Percentiles rank a stretch among this genome's conserved stretches.
phyloP scores from a whole-genome alignment of 2,329 filamentous ascomycete species.

The Myriosclerotinia scirpicola region DNA sequence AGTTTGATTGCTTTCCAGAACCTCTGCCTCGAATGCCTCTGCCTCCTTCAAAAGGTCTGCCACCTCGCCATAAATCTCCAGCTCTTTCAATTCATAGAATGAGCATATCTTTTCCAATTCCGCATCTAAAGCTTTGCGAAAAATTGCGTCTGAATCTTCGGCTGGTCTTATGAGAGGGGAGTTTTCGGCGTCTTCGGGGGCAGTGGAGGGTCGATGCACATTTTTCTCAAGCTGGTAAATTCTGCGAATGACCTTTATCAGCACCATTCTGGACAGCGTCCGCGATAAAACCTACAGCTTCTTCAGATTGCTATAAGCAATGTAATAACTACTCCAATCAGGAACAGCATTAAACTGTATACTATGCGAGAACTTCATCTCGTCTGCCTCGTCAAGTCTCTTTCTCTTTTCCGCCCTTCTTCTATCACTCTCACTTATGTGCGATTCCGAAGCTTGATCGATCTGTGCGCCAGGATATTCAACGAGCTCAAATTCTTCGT shows the following conservation, averaged over 20 bases:
- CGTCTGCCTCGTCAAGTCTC: conserved; percentile 71
- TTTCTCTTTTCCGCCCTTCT: conserved; percentile 64
- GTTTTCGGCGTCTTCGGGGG: conserved; percentile 71
- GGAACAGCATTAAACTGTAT: conserved; percentile 99
- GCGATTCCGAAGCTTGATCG: conserved; percentile 18
- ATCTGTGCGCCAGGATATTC: conserved; percentile 32
- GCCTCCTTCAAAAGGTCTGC: conserved; percentile 75
- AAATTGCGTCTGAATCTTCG: conserved; percentile 75
- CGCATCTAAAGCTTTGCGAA: conserved; percentile 76
- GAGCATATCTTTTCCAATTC: conserved; percentile 93
- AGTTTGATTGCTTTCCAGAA: conserved; percentile 33
- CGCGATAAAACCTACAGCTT: conserved; percentile 69
- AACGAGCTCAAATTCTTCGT: conserved; percentile 38
- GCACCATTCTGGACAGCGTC: not conserved
- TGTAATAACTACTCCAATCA: conserved; percentile 99
- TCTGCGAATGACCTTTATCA: conserved; percentile 46
- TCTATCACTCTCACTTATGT: conserved; percentile 26
- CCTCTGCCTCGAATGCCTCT: conserved; percentile 56
- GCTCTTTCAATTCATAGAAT: conserved; percentile 88
- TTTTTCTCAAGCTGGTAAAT: conserved; percentile 95
- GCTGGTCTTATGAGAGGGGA: conserved; percentile 74
- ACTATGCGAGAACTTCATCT: conserved; percentile 99
- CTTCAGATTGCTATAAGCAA: conserved; percentile 97
- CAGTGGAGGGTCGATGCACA: conserved; percentile 59
- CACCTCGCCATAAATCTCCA: conserved; percentile 80